Percentiles rank a stretch among this genome's conserved stretches.
Evolutionary conservation across 1,284 basidiomycete species (phyloP).

Genomic region (Melampsora americana): DNA sequence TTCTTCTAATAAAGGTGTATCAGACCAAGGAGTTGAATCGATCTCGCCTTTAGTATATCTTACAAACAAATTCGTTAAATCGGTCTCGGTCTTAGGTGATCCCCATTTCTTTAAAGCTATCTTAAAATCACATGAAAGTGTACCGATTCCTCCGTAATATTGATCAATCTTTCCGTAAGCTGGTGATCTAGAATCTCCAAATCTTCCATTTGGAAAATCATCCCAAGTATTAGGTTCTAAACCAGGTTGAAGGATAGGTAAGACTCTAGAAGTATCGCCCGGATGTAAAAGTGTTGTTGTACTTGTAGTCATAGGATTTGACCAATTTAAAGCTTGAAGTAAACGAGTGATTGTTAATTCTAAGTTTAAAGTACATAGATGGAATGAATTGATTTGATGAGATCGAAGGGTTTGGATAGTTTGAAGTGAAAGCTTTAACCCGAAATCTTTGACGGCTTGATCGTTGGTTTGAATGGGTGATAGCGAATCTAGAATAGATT

Average conservation of each 20-base stretch:
- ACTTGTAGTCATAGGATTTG: not conserved
- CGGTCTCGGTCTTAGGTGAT: slow-evolving; percentile 65
- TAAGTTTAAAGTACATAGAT: slow-evolving; percentile 95
- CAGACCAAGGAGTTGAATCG: slow-evolving; percentile 81
- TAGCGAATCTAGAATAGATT: slow-evolving; percentile 66
- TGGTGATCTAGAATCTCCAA: slow-evolving; percentile 57
- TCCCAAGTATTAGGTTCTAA: slow-evolving; percentile 47
- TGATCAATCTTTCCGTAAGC: slow-evolving; percentile 55
- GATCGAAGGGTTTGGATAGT: slow-evolving; percentile 68
- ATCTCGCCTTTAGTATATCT: slow-evolving; percentile 68
- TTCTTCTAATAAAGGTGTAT: slow-evolving; percentile 76
- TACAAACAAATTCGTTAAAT: slow-evolving; percentile 76
- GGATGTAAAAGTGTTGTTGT: slow-evolving; percentile 10
- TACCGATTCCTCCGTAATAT: slow-evolving; percentile 47
- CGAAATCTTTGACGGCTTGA: slow-evolving; percentile 83
- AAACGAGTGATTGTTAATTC: slow-evolving; percentile 93
- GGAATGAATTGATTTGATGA: slow-evolving; percentile 73
- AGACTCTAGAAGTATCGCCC: not conserved
- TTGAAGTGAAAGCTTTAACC: slow-evolving; percentile 60
- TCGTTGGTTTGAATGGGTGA: slow-evolving; percentile 73
- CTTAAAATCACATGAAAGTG: slow-evolving; percentile 32
- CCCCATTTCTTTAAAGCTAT: slow-evolving; percentile 73
- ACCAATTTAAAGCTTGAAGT: slow-evolving; percentile 73
- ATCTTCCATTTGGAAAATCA: slow-evolving; percentile 57
- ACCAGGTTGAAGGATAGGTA: slow-evolving; percentile 22